These are phyloP conservation scores for Trypanosoma melophagium DNA, from an alignment of 208 protist genomes.

Conservation along the genomic window DNA sequence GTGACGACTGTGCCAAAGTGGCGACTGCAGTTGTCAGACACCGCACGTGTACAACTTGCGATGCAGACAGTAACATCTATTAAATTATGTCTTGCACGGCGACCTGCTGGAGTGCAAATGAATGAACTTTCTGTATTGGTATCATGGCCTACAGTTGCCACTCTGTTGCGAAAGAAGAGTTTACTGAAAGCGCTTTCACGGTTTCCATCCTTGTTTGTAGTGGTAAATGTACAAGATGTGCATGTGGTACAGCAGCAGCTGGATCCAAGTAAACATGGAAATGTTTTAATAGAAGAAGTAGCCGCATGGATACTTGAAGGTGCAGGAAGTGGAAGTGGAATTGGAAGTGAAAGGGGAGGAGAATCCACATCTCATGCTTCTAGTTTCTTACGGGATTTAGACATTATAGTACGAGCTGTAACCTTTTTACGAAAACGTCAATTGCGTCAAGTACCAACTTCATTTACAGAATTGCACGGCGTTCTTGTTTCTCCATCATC, in stretches of 20 bases:
- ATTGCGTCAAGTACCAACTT: neutral
- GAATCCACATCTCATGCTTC: neutral
- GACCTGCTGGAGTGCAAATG: conserved; percentile 17
- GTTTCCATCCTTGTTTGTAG: conserved; percentile 23
- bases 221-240: conserved; percentile 10
- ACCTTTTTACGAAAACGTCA: conserved; percentile 25
- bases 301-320: conserved; percentile 12
- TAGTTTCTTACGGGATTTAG: conserved; percentile 17
- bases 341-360: no score
- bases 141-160: conserved; percentile 15
- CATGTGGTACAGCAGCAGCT: conserved; percentile 16
- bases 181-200: conserved; percentile 15
- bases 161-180: conserved; percentile 15
- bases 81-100: conserved; percentile 8
- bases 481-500: conserved; percentile 4
- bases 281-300: conserved; percentile 9
- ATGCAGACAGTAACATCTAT: conserved; percentile 14
- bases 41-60: neutral
- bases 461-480: conserved; percentile 18
- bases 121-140: conserved; percentile 21
- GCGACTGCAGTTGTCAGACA: conserved; percentile 20
- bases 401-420: conserved; percentile 29
- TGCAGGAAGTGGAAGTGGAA: no score
- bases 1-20: conserved; percentile 2
- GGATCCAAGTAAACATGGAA: neutral